Conservation (phyloP, 1,284 basidiomycete species). For the Grifola frondosa region DNA sequence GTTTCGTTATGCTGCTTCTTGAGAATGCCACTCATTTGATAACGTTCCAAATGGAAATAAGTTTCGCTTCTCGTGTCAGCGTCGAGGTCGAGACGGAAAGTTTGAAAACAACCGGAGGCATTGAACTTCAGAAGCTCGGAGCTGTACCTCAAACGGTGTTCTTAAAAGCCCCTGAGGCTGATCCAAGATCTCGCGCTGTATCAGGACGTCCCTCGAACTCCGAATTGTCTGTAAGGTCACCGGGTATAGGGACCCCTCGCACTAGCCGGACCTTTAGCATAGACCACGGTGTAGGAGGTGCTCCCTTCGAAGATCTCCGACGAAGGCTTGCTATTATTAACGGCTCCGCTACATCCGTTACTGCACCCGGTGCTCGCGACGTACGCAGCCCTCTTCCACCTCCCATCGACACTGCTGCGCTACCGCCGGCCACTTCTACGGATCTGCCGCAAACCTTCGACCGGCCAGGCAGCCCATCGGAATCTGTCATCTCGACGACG, state of each 20-base stretch:
- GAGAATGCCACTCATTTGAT: neutral
- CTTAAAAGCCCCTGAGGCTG: constrained; percentile 59
- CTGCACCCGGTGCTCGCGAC: constrained; percentile 45
- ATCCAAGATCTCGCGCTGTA: constrained; percentile 39
- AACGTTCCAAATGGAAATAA: constrained; percentile 24
- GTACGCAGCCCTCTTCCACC: constrained; percentile 39
- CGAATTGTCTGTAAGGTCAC: constrained; percentile 37
- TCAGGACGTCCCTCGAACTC: constrained; percentile 38
- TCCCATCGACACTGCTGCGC: constrained; percentile 25
- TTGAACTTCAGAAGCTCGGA: constrained; percentile 80
- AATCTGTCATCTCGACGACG: constrained; percentile 67
- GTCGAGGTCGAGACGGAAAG: constrained; percentile 62
- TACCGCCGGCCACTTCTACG: constrained; percentile 32
- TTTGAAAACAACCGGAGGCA: constrained; percentile 63
- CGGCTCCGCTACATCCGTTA: constrained; percentile 62
- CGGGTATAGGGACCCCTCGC: constrained; percentile 46
- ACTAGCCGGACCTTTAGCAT: constrained; percentile 45
- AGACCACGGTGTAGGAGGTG: constrained; percentile 41
- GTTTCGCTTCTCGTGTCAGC: constrained; percentile 62
- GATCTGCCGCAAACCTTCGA: constrained; percentile 42
- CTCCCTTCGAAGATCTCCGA: constrained; percentile 73
- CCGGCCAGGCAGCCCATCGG: constrained; percentile 69
- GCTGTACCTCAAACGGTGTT: constrained; percentile 97
- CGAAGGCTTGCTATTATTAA: constrained; percentile 70
- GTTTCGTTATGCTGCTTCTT: constrained; percentile 8